Evolutionary conservation across 768 basidiomycete genomes (phyloP).

Genomic region (Termitomyces titanicus): DNA sequence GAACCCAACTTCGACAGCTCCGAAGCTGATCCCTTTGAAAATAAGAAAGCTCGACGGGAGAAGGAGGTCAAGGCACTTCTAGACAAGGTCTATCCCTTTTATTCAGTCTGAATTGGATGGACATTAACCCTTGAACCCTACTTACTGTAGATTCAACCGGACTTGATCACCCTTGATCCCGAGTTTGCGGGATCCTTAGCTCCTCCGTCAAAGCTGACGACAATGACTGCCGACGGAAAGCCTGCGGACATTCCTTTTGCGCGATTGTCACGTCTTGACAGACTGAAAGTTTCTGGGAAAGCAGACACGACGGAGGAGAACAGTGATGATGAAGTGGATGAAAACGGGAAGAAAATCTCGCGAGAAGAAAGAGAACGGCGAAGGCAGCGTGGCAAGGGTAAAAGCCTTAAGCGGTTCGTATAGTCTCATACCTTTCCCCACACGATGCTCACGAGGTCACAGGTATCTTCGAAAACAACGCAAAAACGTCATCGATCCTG

Average conservation of each 20-base stretch:
- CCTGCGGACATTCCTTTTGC: slow-evolving; percentile 55
- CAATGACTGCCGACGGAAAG: slow-evolving; percentile 34
- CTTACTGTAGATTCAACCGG: slow-evolving; percentile 73
- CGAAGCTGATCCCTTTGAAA: slow-evolving; percentile 95
- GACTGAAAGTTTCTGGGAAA: slow-evolving; percentile 70
- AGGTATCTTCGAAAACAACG: slow-evolving; percentile 84
- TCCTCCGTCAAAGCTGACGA: slow-evolving; percentile 56
- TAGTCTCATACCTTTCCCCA: background rate
- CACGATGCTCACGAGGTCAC: background rate
- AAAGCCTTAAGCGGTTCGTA: slow-evolving; percentile 72
- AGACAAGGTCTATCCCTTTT: slow-evolving; percentile 64
- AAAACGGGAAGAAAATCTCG: slow-evolving; percentile 25
- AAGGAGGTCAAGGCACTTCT: slow-evolving; percentile 86
- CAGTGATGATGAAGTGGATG: slow-evolving; percentile 36
- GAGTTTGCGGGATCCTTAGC: slow-evolving; percentile 72
- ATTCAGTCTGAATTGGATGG: background rate
- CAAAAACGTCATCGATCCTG: slow-evolving; percentile 92
- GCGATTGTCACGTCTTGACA: slow-evolving; percentile 74
- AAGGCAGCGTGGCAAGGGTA: slow-evolving; percentile 85
- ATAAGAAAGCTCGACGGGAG: slow-evolving; percentile 75
- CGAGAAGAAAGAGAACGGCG: slow-evolving; percentile 74
- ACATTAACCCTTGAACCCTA: background rate
- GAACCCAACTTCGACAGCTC: slow-evolving; percentile 93
- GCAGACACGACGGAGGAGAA: slow-evolving; percentile 62
- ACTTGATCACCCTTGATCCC: slow-evolving; percentile 84